Evolutionary conservation across 2,329 filamentous ascomycete genomes (phyloP), one percentile per base, ranked within the genome.

Genomic region (Dothistroma septosporum): DNA sequence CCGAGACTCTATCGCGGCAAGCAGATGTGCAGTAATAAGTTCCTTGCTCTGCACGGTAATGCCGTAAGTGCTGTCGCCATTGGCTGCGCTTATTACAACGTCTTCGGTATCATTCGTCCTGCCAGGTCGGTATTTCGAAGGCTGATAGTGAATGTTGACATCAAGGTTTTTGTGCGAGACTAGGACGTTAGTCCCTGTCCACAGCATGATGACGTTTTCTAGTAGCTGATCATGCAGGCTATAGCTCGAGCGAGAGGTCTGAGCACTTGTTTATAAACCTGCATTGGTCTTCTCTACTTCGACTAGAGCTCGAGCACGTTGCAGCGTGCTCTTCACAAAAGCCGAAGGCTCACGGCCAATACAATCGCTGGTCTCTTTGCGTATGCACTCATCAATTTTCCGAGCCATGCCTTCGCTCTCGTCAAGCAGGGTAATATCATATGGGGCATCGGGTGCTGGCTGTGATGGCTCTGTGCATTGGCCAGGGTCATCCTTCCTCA

Each of bases 141-240:
- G 77, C 65, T 82, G 81, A 55, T 77, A 47, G 5, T 22, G 14
- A 12, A 21, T 44, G n/a, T 19, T 22, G 16, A 53, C 31, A 19
- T 58, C 16, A n/a, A 41, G 16, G n/a, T 12, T 5, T n/a, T 32
- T 46, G 22, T 50, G 54, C 24, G 44, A 22, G n/a, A 41, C 46
- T 11, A 86, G 76, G 50, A 85, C 77, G 44, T 79, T 77, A 8
- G 83, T 85, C 14, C 79, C 78, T 32, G 81, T 77, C 82, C 83
- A 86, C 4, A 86, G 74, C 64, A 85, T 81, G 52, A 85, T 71
- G 1, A 78, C 78, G 48, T 82, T 79, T 19, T 78, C 73, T 12
- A 85, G 72, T 10, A 85, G 73, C 16, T 73, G 70, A 65, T 83
- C 79, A 70, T 78, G 64, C 14, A 70, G 44, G 28, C 53, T 66